Base-by-base conservation (phyloP, 2,329 filamentous ascomycete species). In the Beauveria medogensis region DNA sequence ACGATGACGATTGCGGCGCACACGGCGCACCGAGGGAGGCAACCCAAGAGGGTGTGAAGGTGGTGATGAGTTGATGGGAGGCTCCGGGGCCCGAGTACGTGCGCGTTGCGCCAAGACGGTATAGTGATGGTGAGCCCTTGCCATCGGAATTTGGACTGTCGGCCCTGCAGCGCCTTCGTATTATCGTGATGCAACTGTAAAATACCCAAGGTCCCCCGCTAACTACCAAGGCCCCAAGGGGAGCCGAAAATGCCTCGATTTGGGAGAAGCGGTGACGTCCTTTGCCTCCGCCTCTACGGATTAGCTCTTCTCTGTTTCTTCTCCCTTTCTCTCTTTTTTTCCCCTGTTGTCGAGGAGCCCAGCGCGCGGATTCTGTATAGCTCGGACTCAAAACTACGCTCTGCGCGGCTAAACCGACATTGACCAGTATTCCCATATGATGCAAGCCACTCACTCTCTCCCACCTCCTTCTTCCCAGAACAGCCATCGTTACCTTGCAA, bases 311-410 rank as follows among this genome's bases (percentile, higher is more conserved):
- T 9, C n/a, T 40, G n/a, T 22, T 12, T 37, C 12, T 28, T 6
- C 26, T n/a, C 2, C 28, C 16, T 20, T 6, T 26, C 20, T 9
- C n/a, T 16, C 47, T 26, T 7, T 50, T 26, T 6, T 2, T 50
- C n/a, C n/a, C n/a, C 41, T 48, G 1, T 48, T 30, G 26, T 10
- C 26, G 5, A 30, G 28, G 16, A 20, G 18, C 9, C n/a, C 47
- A 18, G 26, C 18, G 8, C 40, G 41, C 41, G 53, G 53, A 46
- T 55, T 46, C 41, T 41, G 28, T 30, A 55, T 14, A 55, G 30
- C 55, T 57, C 20, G 30, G 55, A 46, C 55, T 41, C 55, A 58
- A 58, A 58, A 58, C 46, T 10, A 58, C 55, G 47, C 55, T 58
- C 30, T 44, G 37, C 55, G 55, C 46, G 55, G 46, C 55, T 58